Conservation (phyloP, 768 basidiomycete species). For the Plicaturopsis crispa region DNA sequence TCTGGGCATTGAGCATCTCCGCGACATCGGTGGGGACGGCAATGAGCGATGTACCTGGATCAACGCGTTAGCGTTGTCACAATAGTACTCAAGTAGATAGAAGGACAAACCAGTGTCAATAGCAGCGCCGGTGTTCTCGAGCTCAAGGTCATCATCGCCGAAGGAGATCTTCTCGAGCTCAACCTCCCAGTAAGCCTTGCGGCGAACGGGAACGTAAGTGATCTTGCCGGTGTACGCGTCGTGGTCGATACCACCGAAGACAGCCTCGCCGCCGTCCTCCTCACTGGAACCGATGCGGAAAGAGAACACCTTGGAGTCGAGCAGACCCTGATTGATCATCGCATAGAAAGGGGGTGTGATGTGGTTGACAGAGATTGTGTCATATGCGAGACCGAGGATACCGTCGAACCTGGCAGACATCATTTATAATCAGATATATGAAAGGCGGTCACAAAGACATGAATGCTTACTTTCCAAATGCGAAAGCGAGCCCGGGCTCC, state of each 20-base stretch:
- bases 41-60: conserved; percentile 83
- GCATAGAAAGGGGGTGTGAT: conserved; percentile 92
- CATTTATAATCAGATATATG: background rate
- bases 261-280: conserved; percentile 81
- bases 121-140: conserved; percentile 90
- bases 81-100: background rate
- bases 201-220: conserved; percentile 81
- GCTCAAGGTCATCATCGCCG: conserved; percentile 80
- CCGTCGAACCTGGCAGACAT: conserved; percentile 73
- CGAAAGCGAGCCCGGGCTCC: conserved; percentile 96
- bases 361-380: conserved; percentile 92
- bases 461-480: conserved; percentile 78
- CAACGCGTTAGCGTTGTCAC: conserved; percentile 4
- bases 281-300: conserved; percentile 90
- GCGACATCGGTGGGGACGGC: conserved; percentile 91
- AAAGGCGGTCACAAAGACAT: background rate
- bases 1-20: conserved; percentile 94
- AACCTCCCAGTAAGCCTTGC: conserved; percentile 98
- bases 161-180: conserved; percentile 84
- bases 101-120: conserved; percentile 68
- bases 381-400: conserved; percentile 88
- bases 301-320: conserved; percentile 85
- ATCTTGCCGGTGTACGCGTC: conserved; percentile 75
- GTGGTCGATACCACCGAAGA: conserved; percentile 86
- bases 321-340: conserved; percentile 76